These are phyloP conservation scores for Huntiella abstrusa DNA, from an alignment of 2,329 filamentous ascomycete species.

Conservation along the genomic window DNA sequence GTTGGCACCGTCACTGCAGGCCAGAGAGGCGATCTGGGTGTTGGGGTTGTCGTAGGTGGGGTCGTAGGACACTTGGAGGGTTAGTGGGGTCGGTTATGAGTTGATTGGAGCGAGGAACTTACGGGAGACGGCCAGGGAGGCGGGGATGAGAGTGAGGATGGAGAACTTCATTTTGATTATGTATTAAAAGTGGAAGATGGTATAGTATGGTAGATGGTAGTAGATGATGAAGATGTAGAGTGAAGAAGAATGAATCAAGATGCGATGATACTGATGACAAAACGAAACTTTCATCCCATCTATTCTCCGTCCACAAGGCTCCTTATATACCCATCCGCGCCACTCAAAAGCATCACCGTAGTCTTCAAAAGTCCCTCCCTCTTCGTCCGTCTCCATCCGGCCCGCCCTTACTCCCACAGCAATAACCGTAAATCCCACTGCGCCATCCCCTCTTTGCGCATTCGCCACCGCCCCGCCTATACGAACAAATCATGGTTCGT, in stretches of 20 bases:
- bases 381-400: too few relatives aligned
- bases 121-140: conserved; percentile 21
- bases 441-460: too few relatives aligned
- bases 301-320: too few relatives aligned
- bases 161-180: conserved; percentile 25
- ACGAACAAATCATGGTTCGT: too few relatives aligned
- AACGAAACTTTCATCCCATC: too few relatives aligned
- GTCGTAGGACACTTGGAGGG: conserved; percentile 46
- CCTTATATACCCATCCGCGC: too few relatives aligned
- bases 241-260: not conserved
- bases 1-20: conserved; percentile 50
- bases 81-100: not conserved
- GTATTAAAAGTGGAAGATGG: not conserved
- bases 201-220: not conserved
- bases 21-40: conserved; percentile 35
- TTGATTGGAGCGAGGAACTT: conserved; percentile 10
- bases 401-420: not conserved
- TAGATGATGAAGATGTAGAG: conserved; percentile 3
- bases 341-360: too few relatives aligned
- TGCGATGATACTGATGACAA: not conserved
- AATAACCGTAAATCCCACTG: too few relatives aligned
- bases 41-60: conserved; percentile 43
- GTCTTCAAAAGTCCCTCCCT: too few relatives aligned
- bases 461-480: too few relatives aligned
- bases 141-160: conserved; percentile 22